These are phyloP conservation scores for Thermochaetoides dissita DNA, from an alignment of 2,329 filamentous ascomycete genomes.

Conservation along the genomic window DNA sequence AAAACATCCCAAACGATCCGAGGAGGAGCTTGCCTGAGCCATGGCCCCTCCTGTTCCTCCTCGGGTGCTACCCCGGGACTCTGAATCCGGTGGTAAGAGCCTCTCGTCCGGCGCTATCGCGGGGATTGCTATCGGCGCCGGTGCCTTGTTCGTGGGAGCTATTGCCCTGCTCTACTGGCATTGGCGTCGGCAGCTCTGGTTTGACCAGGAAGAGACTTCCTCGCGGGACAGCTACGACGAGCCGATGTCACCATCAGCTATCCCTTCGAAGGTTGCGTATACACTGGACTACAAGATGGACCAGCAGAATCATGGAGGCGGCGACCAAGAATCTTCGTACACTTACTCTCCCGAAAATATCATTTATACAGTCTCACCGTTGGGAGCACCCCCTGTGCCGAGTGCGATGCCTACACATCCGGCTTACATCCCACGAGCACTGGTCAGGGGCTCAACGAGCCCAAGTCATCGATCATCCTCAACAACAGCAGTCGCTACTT, in stretches of 20 bases:
- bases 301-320: slow-evolving; percentile 4
- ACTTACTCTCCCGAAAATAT: slow-evolving; percentile 9
- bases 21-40: neutral
- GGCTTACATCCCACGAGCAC: slow-evolving; percentile 30
- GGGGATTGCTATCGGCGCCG: slow-evolving; percentile 36
- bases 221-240: slow-evolving; percentile 9
- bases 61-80: slow-evolving; percentile 6
- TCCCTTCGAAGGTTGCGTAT: slow-evolving; percentile 13
- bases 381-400: slow-evolving; percentile 7
- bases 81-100: slow-evolving; percentile 11
- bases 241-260: slow-evolving; percentile 1
- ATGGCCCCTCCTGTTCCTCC: too few species aligned
- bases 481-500: too few species aligned
- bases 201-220: slow-evolving; percentile 18
- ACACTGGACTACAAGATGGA: slow-evolving; percentile 21
- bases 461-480: too few species aligned
- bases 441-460: slow-evolving; percentile 11
- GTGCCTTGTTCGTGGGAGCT: slow-evolving; percentile 28
- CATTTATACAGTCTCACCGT: slow-evolving; percentile 7
- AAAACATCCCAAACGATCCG: neutral
- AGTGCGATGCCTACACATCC: slow-evolving; percentile 32
- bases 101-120: slow-evolving; percentile 37
- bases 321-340: slow-evolving; percentile 6
- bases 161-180: slow-evolving; percentile 33
- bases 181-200: slow-evolving; percentile 29